A percentile compares a stretch with the other conserved stretches of the same genome.
phyloP scores from a whole-genome alignment of 768 basidiomycete genomes.

The Agaricus subrufescens region DNA sequence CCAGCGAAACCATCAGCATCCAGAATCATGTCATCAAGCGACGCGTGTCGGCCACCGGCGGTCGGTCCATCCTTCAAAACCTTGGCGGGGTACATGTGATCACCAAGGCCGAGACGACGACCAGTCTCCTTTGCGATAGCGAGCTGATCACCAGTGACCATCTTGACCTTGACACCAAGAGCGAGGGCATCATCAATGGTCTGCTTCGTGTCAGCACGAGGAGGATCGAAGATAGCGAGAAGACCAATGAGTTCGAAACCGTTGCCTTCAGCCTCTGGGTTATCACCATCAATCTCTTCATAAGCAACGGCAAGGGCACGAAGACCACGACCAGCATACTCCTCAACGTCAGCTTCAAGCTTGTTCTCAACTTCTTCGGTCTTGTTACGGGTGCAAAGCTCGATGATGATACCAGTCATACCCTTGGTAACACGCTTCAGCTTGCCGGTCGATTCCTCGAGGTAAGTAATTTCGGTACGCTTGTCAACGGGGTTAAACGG shows the following conservation, averaged over 20 bases:
- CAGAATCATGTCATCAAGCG: conserved; percentile 97
- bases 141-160: conserved; percentile 99
- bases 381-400: conserved; percentile 96
- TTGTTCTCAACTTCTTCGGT: conserved; percentile 85
- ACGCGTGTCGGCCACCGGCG: conserved; percentile 75
- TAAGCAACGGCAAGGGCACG: conserved; percentile 95
- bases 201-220: conserved; percentile 97
- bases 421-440: conserved; percentile 99
- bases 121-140: conserved; percentile 99
- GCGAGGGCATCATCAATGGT: conserved; percentile 96
- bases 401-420: conserved; percentile 98
- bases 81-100: conserved; percentile 99
- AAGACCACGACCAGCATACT: conserved; percentile 93
- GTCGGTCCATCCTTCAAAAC: conserved; percentile 96
- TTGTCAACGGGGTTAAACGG: conserved; percentile 99
- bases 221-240: conserved; percentile 96
- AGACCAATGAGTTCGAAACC: conserved; percentile 98
- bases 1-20: conserved; percentile 99
- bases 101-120: conserved; percentile 94
- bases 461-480: conserved; percentile 98
- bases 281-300: conserved; percentile 86
- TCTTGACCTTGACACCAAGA: conserved; percentile 98
- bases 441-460: conserved; percentile 85
- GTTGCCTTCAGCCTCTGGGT: conserved; percentile 83
- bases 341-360: conserved; percentile 93